Evolutionary conservation across 257 asterid species (phyloP), one percentile per base, ranked within the genome.

Genomic region (Solanum verrucosum): DNA sequence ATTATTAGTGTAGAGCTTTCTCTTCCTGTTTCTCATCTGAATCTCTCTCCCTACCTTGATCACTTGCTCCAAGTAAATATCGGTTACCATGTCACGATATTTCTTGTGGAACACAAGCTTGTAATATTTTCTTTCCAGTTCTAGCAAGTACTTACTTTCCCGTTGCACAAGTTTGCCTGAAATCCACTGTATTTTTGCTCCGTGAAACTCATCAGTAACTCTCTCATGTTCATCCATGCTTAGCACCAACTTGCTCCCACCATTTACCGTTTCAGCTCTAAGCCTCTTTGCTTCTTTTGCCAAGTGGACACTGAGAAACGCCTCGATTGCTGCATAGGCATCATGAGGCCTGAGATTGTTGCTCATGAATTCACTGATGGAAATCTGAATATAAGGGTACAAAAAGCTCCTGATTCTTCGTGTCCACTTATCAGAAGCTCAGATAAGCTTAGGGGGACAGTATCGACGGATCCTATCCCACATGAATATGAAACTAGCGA

Each of bases 171-270:
- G 31, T 89, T 84, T 92, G 0, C 92, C 92, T 2, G 91, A 90
- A 63, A 87, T 27, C 93, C 96, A 94, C 84, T 14, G 20, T 34
- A 93, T 90, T 37, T 83, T 79, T 44, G 87, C 89, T 35, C 93
- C 95, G 0, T 77, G 27, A 78, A 90, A 94, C 86, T 86, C 91
- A 11, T 91, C 94, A 3, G 74, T 87, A 1, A 89, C 89, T 27
- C 63, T 89, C 91, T 93, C 92, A 31, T 92, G 8, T 38, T 92
- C 93, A 52, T 94, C 93, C 93, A 92, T 91, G 92, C 91, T 93
- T 63, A 94, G 77, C 73, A 92, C 84, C 3, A 93, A 88, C 90
- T 91, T 91, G 60, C 86, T 86, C 5, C 86, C 83, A n/a, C 90
- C 92, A 42, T 16, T 78, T 5, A 86, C 33, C 89, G 73, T 90